These are phyloP conservation scores for Mortierella claussenii DNA, from an alignment of 192 early-diverging fungal species.

Conservation along the genomic window DNA sequence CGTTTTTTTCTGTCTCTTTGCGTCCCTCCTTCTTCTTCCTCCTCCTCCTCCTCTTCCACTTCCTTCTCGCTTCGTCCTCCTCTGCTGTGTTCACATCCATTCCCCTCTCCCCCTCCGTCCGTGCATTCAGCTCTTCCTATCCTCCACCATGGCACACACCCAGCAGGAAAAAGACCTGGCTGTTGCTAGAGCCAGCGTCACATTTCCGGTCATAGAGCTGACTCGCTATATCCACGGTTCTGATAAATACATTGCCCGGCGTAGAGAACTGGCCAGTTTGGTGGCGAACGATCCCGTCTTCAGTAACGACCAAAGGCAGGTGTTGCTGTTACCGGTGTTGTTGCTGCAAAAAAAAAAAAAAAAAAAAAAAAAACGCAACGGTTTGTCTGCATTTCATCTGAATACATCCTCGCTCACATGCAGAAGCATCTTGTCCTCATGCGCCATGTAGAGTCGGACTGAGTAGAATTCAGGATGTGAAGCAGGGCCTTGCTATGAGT, in stretches of 20 bases:
- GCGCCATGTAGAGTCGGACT: conserved; percentile 19
- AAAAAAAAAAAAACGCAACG: too few relatives aligned
- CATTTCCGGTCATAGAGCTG: conserved; percentile 36
- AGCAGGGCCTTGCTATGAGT: conserved; percentile 65
- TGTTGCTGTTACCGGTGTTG: neutral
- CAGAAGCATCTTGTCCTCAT: too few relatives aligned
- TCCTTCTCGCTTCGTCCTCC: neutral
- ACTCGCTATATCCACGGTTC: conserved; percentile 52
- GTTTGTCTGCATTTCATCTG: too few relatives aligned
- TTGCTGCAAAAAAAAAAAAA: too few relatives aligned
- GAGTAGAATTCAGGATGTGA: conserved; percentile 70
- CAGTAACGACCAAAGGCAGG: conserved; percentile 23
- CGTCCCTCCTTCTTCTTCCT: conserved; percentile 1
- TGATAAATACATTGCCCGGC: conserved; percentile 21
- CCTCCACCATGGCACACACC: conserved; percentile 13
- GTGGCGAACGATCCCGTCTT: conserved; percentile 44
- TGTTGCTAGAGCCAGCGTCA: conserved; percentile 33
- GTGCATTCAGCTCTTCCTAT: neutral
- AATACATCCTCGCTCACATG: too few relatives aligned
- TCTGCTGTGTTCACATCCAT: neutral
- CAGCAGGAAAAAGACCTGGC: conserved; percentile 42
- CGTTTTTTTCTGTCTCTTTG: neutral
- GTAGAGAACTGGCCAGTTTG: conserved; percentile 26
- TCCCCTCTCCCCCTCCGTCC: neutral
- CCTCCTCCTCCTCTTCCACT: neutral